These are phyloP conservation scores for Saccharomycopsis sp. DNA, from an alignment of 805 yeast genomes.

Conservation along the genomic window DNA sequence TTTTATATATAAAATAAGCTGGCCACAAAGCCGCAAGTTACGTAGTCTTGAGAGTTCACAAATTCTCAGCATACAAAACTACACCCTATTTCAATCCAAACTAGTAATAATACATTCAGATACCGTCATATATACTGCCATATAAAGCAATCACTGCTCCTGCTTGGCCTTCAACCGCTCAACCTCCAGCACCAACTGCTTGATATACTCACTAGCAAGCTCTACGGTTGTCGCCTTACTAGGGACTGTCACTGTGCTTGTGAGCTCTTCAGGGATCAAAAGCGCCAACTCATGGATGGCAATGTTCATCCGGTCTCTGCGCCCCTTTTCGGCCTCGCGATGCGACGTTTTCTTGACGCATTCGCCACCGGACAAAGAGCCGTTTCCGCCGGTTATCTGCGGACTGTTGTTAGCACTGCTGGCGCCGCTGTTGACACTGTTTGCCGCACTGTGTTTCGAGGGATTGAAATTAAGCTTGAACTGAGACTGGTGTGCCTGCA, in stretches of 20 bases:
- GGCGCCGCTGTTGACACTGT: slow-evolving; percentile 26
- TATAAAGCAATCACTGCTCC: too few relatives aligned
- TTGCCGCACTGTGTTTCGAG: slow-evolving; percentile 29
- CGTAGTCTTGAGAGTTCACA: too few relatives aligned
- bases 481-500: slow-evolving; percentile 21
- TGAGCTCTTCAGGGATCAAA: slow-evolving; percentile 57
- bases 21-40: too few relatives aligned
- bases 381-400: slow-evolving; percentile 1
- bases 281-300: slow-evolving; percentile 73
- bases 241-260: slow-evolving; percentile 56
- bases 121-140: too few relatives aligned
- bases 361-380: slow-evolving; percentile 1
- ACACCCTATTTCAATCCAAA: too few relatives aligned
- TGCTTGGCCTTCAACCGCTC: slow-evolving; percentile 8
- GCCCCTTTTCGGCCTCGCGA: slow-evolving; percentile 92
- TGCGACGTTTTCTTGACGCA: slow-evolving; percentile 40
- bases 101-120: too few relatives aligned
- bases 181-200: slow-evolving; percentile 35
- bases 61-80: too few relatives aligned
- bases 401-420: slow-evolving; percentile 12
- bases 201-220: slow-evolving; percentile 69
- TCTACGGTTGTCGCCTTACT: slow-evolving; percentile 96
- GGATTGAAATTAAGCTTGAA: slow-evolving; percentile 17
- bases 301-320: slow-evolving; percentile 84
- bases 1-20: too few relatives aligned